Base-by-base conservation (phyloP, 768 basidiomycete genomes). In the Lactarius sp. region DNA sequence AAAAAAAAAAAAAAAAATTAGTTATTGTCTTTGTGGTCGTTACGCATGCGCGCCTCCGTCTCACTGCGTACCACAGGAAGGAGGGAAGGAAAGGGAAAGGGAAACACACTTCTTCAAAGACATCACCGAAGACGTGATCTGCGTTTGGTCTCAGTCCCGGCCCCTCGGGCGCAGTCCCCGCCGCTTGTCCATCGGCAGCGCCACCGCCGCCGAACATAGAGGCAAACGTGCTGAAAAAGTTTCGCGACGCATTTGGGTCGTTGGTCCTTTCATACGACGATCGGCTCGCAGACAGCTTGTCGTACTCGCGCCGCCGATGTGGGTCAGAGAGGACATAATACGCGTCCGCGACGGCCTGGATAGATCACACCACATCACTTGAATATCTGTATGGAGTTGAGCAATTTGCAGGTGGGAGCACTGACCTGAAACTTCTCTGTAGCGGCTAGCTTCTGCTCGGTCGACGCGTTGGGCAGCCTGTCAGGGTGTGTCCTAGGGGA, bases 311-410 rank as follows among this genome's bases (percentile, higher is more conserved):
- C 62, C 87, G 82, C 61, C 89, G 80, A 49, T 80, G 79, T 4
- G 85, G 75, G 74, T 97, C 92, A 3, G 91, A 93, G 42, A 98
- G 83, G 33, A 95, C 90, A 72, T 92, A 97, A 76, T 96, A 96
- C 18, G 94, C 94, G 74, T 97, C 94, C 58, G 94, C 93, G 66
- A 97, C 86, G 8, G 88, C 85, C 88, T 89, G 71, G 58, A 16
- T 1, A 16, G 34, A 46, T 27, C 9, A 20, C 9, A 6, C 10
- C 42, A 3, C 10, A 16, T 13, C 18, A 47, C 8, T 20, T 27
- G 41, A 54, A n/a, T 54, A 34, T 16, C 44, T 37, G 18, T 44
- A 27, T 27, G 22, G 47, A 20, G 66, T 37, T 66, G 27, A 27
- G 42, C 52, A 7, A 46, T 3, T 9, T 8, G n/a, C 44, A 1